These are phyloP conservation scores for Volvox reticuliferus DNA, from an alignment of 139 green algal species.

Conservation along the genomic window DNA sequence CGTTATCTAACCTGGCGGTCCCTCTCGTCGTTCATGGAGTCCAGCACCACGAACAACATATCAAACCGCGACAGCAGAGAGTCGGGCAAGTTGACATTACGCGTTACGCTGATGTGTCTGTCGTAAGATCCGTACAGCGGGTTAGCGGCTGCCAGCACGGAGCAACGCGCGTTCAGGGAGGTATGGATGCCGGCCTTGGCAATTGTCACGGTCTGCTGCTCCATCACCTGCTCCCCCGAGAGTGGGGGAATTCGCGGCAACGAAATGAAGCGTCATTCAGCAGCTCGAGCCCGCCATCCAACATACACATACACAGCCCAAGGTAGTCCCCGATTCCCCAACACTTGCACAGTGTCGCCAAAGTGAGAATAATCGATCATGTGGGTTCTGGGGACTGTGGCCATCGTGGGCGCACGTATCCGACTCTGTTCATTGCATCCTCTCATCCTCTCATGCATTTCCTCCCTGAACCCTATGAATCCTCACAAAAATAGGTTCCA, in stretches of 20 bases:
- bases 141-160: slow-evolving; percentile 92
- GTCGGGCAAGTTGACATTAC: slow-evolving; percentile 98
- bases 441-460: no score
- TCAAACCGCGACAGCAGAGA: slow-evolving; percentile 98
- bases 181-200: slow-evolving; percentile 98
- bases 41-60: slow-evolving; percentile 97
- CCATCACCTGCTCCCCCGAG: slow-evolving; percentile 81
- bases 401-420: no score
- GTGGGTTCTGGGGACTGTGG: no score
- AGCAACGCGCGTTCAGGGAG: slow-evolving; percentile 97
- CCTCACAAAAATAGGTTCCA: no score
- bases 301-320: neutral
- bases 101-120: slow-evolving; percentile 79
- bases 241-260: no score
- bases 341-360: no score
- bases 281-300: no score
- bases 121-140: slow-evolving; percentile 84
- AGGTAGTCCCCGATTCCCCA: no score
- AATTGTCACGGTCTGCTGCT: slow-evolving; percentile 99
- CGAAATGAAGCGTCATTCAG: no score
- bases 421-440: no score
- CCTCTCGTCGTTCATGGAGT: slow-evolving; percentile 84
- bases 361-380: no score
- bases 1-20: slow-evolving; percentile 75
- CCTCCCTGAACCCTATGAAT: no score